These are phyloP conservation scores for Mycena indigotica DNA, from an alignment of 768 basidiomycete genomes.

Conservation along the genomic window DNA sequence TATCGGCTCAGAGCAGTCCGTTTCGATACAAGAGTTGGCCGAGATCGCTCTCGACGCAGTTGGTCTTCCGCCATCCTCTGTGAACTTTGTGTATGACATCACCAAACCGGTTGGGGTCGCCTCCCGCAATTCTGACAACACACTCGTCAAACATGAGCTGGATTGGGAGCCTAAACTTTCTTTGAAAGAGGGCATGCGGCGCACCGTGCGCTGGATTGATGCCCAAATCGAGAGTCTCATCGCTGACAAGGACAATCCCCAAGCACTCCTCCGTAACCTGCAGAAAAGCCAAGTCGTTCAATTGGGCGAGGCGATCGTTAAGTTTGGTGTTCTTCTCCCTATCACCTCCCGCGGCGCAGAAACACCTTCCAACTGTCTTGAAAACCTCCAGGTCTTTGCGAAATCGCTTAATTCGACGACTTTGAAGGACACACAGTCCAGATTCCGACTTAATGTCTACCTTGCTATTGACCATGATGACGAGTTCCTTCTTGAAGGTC, in stretches of 20 bases:
- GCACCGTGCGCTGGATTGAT: slow-evolving; percentile 52
- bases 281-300: background rate
- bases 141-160: slow-evolving; percentile 32
- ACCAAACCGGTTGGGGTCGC: slow-evolving; percentile 48
- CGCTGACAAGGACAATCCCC: slow-evolving; percentile 41
- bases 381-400: slow-evolving; percentile 44
- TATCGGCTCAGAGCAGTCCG: slow-evolving; percentile 50
- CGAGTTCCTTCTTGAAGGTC: slow-evolving; percentile 34
- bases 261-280: slow-evolving; percentile 33
- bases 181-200: slow-evolving; percentile 49
- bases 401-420: slow-evolving; percentile 49
- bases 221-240: slow-evolving; percentile 35
- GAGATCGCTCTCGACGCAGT: slow-evolving; percentile 35
- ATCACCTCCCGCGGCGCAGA: slow-evolving; percentile 52
- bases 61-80: background rate
- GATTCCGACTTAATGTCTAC: slow-evolving; percentile 47
- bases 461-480: slow-evolving; percentile 58
- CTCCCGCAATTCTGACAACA: slow-evolving; percentile 56
- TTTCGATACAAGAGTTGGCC: slow-evolving; percentile 47
- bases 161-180: slow-evolving; percentile 45
- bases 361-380: slow-evolving; percentile 41
- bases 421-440: slow-evolving; percentile 39
- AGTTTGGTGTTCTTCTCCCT: slow-evolving; percentile 58
- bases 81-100: background rate
- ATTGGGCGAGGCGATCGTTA: slow-evolving; percentile 2